Evolutionary conservation across 441 rosid genomes (phyloP), one percentile per base, ranked within the genome.

Genomic region (Hypseocharis bilobata): DNA sequence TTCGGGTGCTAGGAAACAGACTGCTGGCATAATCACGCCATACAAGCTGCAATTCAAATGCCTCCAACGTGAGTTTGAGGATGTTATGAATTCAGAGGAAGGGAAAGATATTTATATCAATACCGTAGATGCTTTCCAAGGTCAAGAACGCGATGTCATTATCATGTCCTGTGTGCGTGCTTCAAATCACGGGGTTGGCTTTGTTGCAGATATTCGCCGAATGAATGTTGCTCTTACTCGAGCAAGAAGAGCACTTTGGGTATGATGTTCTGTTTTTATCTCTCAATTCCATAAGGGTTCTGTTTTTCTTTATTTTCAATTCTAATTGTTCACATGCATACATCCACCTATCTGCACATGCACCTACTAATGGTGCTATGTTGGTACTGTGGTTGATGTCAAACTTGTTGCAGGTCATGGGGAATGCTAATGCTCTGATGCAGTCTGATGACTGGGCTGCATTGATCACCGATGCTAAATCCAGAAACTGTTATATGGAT

Each of bases 171-270:
- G 99, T 74, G 99, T 94, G 28, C 96, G 99, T 74, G 99, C 99
- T 70, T 94, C 97, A 13, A 76, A 55, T 73, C 96, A 88, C 26
- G 96, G 99, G 67, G 97, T 94, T 74, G 99, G 97, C 54, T 94
- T 94, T 76, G 99, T 94, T 71, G 78, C 96, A 61, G 99, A 94
- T 78, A 86, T 94, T 60, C 91, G 99, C 1, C 79, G 99, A 51
- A 94, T 94, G 99, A 94, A 94, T 77, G 99, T 94, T 77, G 97
- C 99, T 74, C 91, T 94, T 68, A 94, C 99, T 51, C 99, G 99
- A 67, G 99, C 97, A 6, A 86, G 80, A 83, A 88, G 99, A 76
- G 96, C 97, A 60, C 71, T 91, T 45, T 94, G 97, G 99, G 99
- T 94, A 88, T 68, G 81, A 42, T 64, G 55, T 63, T 28, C 28